A percentile compares a stretch with the other conserved stretches of the same genome.
phyloP scores from a whole-genome alignment of 441 rosid genomes.

The Euphorbia corollata region DNA sequence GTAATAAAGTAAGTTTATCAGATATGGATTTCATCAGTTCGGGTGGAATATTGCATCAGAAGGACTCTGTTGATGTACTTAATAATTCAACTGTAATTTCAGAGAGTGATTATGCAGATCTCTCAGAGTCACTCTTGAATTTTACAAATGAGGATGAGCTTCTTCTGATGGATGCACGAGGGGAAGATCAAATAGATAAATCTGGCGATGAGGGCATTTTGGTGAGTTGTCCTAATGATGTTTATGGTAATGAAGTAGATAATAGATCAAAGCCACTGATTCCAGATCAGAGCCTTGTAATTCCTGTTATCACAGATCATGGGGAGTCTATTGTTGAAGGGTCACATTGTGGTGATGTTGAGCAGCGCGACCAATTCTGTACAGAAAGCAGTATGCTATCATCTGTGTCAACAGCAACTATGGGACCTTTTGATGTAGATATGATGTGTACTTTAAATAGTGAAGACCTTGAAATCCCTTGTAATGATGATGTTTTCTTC shows the following conservation, averaged over 20 bases:
- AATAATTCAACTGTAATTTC: constrained; percentile 25
- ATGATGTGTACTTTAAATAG: constrained; percentile 49
- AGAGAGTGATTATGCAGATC: constrained; percentile 42
- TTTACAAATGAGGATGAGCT: constrained; percentile 41
- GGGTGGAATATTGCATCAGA: constrained; percentile 26
- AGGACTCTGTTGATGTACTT: constrained; percentile 20
- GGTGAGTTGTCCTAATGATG: constrained; percentile 37
- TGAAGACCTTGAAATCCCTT: constrained; percentile 76
- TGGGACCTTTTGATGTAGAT: constrained; percentile 38
- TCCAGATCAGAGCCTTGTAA: constrained; percentile 18
- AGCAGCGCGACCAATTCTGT: constrained; percentile 17
- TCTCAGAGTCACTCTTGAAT: constrained; percentile 46
- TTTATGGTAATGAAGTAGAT: constrained; percentile 26
- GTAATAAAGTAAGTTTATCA: constrained; percentile 17
- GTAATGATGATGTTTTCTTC: constrained; percentile 48
- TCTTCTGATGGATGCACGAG: constrained; percentile 38
- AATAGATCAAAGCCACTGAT: constrained; percentile 24
- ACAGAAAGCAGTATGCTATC: constrained; percentile 29
- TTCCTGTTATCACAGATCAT: constrained; percentile 25
- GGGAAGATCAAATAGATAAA: constrained; percentile 46
- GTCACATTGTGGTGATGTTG: constrained; percentile 17
- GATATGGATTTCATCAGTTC: constrained; percentile 15
- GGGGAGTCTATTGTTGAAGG: constrained; percentile 23
- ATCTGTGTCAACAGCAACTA: constrained; percentile 29
- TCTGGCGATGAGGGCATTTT: constrained; percentile 52